Evolutionary conservation across 768 basidiomycete species (phyloP), one percentile per base, ranked within the genome.

Genomic region (Termitomyces sp.): DNA sequence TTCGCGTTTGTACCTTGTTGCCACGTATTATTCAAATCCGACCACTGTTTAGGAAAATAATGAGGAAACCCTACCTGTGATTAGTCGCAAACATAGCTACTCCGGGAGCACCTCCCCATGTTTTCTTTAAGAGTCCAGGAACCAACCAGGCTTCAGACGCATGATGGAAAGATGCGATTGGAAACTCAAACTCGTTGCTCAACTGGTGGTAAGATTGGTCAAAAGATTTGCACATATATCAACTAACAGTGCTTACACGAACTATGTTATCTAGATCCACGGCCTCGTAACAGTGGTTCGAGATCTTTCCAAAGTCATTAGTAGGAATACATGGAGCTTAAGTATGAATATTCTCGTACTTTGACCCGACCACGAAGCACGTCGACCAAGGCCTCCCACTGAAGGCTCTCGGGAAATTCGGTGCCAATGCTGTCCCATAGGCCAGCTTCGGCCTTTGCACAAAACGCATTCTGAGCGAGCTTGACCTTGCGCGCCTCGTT

Each of bases 101-200:
- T 2, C 90, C 86, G 0, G 94, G 93, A 12, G 86, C 78, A 7
- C 77, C 79, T 52, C 79, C 81, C 74, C 76, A 95, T 63, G 88
- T 85, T 71, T 83, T 77, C 73, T 94, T 96, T 63, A 98, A 75
- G 4, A 90, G 75, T 24, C 86, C 85, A 1, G 94, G 92, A 24
- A 95, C 89, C n/a, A 97, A 81, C 74, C 92, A 97, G 1, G 93
- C 86, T 71, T 96, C 94, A 58, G 92, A 88, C 8, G 94, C 95
- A 69, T 92, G 90, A 68, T 95, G 92, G 69, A 95, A 87, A 7
- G 91, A 89, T 7, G 90, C 84, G 33, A 95, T 79, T 1, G 86
- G 82, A 69, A 94, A 94, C 66, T 92, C 76, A 79, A 96, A 98
- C 73, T 97, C 95, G 70, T 96, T 92, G 39, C 92, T 87, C 54